Base-by-base conservation (phyloP, 2,329 filamentous ascomycete species). In the Ceratocystis destructans region DNA sequence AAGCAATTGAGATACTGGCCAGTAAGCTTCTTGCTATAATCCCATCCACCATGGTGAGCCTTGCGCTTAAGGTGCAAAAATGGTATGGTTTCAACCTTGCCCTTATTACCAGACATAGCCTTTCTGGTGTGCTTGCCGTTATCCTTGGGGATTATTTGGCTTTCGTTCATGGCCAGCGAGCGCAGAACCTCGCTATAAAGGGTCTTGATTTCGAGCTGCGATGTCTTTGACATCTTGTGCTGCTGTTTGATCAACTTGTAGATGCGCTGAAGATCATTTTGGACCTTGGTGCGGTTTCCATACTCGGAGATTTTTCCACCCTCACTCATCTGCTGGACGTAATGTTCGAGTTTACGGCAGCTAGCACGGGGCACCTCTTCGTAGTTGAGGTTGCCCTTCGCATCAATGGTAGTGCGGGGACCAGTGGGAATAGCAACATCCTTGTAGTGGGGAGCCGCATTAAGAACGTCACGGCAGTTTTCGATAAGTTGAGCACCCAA, bases 211-310 rank as follows among this genome's bases (percentile, higher is more conserved):
- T 99, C 91, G 48, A 97, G 82, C 74, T 97, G 92, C 1, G 93
- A 95, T 1, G 90, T 89, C 78, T 97, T 97, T 68, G 93, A 96
- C 71, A 97, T 86, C 78, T 94, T 96, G 80, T 97, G 91, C 78
- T 99, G 94, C 76, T 96, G 90, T 79, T 93, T 92, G 76, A 99
- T 97, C 73, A 99, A 85, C 81, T 95, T 96, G 82, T 97, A 97
- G 72, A 99, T 94, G 71, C 89, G 89, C 73, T 89, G 87, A 53
- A 99, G 82, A 74, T 97, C 94, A 73, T 91, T 95, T 77, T 97
- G 94, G 44, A 99, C 94, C 82, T 97, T 99, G 70, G 92, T 94
- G 55, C 94, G 87, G 79, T 96, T 97, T 74, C 93, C 94, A 75
- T 99, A 99, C 76, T 99, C 94, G 37, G 93, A 96, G 72, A 99